phyloP scores from a whole-genome alignment of 1,284 basidiomycete species.

The Porodaedalea pini region DNA sequence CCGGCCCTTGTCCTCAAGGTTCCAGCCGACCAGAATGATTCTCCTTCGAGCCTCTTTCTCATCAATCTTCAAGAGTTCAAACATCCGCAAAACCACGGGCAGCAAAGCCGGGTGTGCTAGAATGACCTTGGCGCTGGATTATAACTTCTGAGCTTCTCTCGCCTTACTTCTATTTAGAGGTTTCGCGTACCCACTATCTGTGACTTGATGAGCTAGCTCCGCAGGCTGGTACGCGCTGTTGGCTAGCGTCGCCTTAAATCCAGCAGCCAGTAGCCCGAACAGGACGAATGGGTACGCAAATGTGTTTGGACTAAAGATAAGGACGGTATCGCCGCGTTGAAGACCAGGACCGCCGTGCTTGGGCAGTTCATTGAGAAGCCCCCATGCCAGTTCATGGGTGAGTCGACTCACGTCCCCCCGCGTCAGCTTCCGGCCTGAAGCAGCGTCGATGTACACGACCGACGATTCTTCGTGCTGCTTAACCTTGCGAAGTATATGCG shows the following conservation, averaged over 20 bases:
- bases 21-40: conserved; percentile 42
- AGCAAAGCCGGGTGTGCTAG: conserved; percentile 53
- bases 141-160: not conserved
- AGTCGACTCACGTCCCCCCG: conserved; percentile 52
- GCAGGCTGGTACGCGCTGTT: conserved; percentile 43
- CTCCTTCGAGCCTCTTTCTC: conserved; percentile 40
- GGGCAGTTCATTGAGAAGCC: conserved; percentile 39
- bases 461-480: conserved; percentile 34
- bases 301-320: conserved; percentile 61
- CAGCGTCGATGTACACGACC: conserved; percentile 67
- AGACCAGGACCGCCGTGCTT: conserved; percentile 39
- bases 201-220: conserved; percentile 49
- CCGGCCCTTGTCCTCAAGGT: conserved; percentile 27
- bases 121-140: conserved; percentile 49
- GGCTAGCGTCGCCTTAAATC: conserved; percentile 46
- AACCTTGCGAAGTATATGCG: conserved; percentile 26
- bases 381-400: conserved; percentile 53
- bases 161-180: not conserved
- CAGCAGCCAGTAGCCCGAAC: conserved; percentile 53
- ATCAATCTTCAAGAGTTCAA: conserved; percentile 38
- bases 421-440: conserved; percentile 52
- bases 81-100: conserved; percentile 40
- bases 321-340: conserved; percentile 30
- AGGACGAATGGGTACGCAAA: conserved; percentile 61
- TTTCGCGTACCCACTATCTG: conserved; percentile 32